Percentiles rank a stretch among this genome's conserved stretches.
Evolutionary conservation across 2,329 filamentous ascomycete genomes (phyloP).

Genomic region (Diaporthe longicolla): DNA sequence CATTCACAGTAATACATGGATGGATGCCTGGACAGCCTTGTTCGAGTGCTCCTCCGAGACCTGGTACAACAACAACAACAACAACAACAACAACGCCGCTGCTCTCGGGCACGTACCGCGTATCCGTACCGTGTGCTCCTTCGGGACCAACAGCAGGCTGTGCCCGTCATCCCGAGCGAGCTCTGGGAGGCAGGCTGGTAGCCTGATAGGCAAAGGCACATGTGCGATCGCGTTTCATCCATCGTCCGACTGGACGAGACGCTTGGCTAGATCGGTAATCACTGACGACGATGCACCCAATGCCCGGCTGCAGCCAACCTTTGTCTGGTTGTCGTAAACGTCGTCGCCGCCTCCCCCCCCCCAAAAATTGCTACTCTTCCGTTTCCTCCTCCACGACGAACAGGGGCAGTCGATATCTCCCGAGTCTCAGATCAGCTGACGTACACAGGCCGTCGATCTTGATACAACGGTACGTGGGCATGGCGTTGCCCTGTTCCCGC

Average conservation of each 20-base stretch:
- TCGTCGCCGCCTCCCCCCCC: neutral
- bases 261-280: constrained; percentile 12
- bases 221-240: constrained; percentile 19
- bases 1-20: no score
- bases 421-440: constrained; percentile 22
- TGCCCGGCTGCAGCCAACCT: constrained; percentile 5
- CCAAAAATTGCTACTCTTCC: no score
- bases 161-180: constrained; percentile 13
- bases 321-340: neutral
- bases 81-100: no score
- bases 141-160: constrained; percentile 26
- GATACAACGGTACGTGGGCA: constrained; percentile 11
- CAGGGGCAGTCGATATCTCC: constrained; percentile 12
- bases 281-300: neutral
- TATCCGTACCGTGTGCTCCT: constrained; percentile 27
- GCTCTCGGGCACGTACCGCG: constrained; percentile 9
- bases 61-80: neutral
- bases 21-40: constrained; percentile 27
- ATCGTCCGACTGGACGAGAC: constrained; percentile 19
- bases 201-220: neutral
- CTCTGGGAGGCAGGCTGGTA: no score
- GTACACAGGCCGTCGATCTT: constrained; percentile 22
- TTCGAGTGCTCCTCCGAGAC: neutral
- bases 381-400: neutral
- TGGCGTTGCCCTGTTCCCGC: constrained; percentile 21